These are phyloP conservation scores for Metschnikowia lachancei DNA, from an alignment of 805 yeast genomes.

Conservation along the genomic window DNA sequence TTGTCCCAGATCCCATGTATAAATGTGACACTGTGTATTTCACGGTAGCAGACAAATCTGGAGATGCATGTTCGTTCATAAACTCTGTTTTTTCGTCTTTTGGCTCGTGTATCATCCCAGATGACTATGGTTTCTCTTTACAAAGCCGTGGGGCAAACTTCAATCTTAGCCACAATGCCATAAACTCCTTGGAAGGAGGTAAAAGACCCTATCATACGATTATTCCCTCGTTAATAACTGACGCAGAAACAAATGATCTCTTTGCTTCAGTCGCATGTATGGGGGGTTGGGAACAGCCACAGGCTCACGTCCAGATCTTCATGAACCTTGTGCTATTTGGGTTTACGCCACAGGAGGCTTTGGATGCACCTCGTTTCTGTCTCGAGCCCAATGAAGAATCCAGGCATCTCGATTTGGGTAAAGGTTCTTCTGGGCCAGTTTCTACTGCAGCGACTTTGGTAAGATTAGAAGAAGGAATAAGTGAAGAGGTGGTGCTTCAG, in stretches of 20 bases:
- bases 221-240: conserved; percentile 76
- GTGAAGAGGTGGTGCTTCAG: conserved; percentile 42
- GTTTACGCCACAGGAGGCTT: conserved; percentile 66
- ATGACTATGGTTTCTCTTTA: conserved; percentile 61
- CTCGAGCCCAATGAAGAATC: conserved; percentile 50
- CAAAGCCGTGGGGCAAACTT: conserved; percentile 80
- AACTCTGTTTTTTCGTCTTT: conserved; percentile 69
- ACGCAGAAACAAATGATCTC: conserved; percentile 30
- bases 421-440: conserved; percentile 64
- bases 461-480: conserved; percentile 63
- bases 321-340: conserved; percentile 63
- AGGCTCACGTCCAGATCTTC: conserved; percentile 77
- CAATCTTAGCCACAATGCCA: conserved; percentile 53
- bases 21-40: conserved; percentile 20
- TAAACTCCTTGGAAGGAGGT: conserved; percentile 62
- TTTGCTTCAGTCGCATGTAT: conserved; percentile 75
- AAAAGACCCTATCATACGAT: conserved; percentile 82
- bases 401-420: conserved; percentile 45
- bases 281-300: conserved; percentile 89
- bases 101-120: conserved; percentile 70
- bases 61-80: conserved; percentile 68
- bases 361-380: conserved; percentile 74
- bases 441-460: conserved; percentile 58
- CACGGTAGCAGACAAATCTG: conserved; percentile 15
- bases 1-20: conserved; percentile 19